These are phyloP conservation scores for Suillus alpinus DNA, from an alignment of 768 basidiomycete species.

Conservation along the genomic window DNA sequence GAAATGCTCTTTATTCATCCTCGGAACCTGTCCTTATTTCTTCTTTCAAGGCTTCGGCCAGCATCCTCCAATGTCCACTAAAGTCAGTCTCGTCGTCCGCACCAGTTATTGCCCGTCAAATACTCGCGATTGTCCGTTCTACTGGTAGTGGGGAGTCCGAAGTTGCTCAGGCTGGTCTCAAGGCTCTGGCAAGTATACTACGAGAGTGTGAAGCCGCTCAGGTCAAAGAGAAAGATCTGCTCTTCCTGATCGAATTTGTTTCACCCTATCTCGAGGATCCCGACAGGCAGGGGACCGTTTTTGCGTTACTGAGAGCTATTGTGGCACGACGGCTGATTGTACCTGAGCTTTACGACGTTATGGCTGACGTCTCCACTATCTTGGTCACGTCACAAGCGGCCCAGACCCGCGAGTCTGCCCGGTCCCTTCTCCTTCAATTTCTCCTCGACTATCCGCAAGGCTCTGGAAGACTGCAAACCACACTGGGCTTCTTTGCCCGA, in stretches of 20 bases:
- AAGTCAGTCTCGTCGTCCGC: constrained; percentile 71
- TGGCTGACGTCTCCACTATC: constrained; percentile 89
- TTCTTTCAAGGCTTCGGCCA: constrained; percentile 76
- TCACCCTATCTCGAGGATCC: constrained; percentile 90
- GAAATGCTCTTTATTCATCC: constrained; percentile 88
- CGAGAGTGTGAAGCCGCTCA: constrained; percentile 82
- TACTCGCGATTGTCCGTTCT: constrained; percentile 77
- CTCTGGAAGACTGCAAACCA: constrained; percentile 80
- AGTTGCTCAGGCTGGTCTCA: constrained; percentile 83
- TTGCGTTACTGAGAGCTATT: constrained; percentile 86
- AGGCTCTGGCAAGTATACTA: constrained; percentile 81
- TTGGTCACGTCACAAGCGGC: constrained; percentile 92
- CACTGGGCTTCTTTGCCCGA: constrained; percentile 88
- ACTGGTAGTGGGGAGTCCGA: constrained; percentile 88
- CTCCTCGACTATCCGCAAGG: constrained; percentile 97
- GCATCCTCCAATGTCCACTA: constrained; percentile 81
- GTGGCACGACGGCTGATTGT: constrained; percentile 89
- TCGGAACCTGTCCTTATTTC: constrained; percentile 70
- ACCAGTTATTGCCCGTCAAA: constrained; percentile 81
- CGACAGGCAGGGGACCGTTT: constrained; percentile 78
- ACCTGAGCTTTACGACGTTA: constrained; percentile 94
- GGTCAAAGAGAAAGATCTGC: constrained; percentile 85
- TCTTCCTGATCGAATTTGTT: constrained; percentile 82
- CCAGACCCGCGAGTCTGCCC: constrained; percentile 88
- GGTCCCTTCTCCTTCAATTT: constrained; percentile 88